phyloP scores from a whole-genome alignment of 768 basidiomycete genomes.

The Asterophora lycoperdoides region DNA sequence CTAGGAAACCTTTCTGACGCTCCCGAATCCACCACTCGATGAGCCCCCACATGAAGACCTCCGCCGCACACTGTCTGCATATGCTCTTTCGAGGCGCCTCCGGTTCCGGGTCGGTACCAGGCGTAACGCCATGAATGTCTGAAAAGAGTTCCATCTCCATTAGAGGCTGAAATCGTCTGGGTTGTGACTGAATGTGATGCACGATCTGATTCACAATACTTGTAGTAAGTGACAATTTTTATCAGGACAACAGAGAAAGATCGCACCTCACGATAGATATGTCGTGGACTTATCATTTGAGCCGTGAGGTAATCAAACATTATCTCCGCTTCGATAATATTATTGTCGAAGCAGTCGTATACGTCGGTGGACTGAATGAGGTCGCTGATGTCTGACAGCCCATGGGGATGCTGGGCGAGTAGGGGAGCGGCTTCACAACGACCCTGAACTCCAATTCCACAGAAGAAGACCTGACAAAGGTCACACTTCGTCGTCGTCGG shows the following conservation, averaged over 20 bases:
- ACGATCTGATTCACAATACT: too few relatives aligned
- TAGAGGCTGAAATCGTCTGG: slow-evolving; percentile 58
- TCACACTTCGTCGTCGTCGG: slow-evolving; percentile 82
- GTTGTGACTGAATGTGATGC: slow-evolving; percentile 53
- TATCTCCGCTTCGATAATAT: slow-evolving; percentile 77
- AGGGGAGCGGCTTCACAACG: slow-evolving; percentile 65
- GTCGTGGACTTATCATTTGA: slow-evolving; percentile 57
- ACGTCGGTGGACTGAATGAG: slow-evolving; percentile 70
- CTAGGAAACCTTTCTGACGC: slow-evolving; percentile 63
- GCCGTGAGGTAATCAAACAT: slow-evolving; percentile 76
- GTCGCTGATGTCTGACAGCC: slow-evolving; percentile 63
- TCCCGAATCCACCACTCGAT: slow-evolving; percentile 83
- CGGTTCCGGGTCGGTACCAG: slow-evolving; percentile 53
- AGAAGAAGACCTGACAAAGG: slow-evolving; percentile 78
- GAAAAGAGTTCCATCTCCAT: slow-evolving; percentile 68
- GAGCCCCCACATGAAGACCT: slow-evolving; percentile 71
- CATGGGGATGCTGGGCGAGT: slow-evolving; percentile 61
- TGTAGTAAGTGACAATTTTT: neutral
- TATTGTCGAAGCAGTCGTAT: slow-evolving; percentile 80
- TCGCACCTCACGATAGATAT: slow-evolving; percentile 73
- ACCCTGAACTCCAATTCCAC: slow-evolving; percentile 72
- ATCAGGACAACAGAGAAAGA: neutral
- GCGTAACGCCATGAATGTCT: slow-evolving; percentile 58
- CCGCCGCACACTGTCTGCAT: slow-evolving; percentile 71
- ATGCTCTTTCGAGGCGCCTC: slow-evolving; percentile 55